Base-by-base conservation (phyloP, 2,329 filamentous ascomycete species). In the Biscogniauxia sp. region DNA sequence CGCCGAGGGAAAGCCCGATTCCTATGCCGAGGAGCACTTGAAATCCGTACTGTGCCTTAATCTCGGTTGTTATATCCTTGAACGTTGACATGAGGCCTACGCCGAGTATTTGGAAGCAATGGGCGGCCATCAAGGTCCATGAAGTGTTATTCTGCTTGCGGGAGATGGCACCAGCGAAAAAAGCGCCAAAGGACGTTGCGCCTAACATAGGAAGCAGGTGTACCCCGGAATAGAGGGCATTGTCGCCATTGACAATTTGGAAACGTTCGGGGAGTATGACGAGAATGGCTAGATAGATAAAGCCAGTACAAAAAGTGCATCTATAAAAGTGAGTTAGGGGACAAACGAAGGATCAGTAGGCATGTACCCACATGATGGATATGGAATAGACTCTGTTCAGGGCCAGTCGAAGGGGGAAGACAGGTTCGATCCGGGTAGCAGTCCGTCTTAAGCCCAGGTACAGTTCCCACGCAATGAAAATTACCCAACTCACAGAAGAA, bases 231-330 rank as follows among this genome's bases (percentile, higher is more conserved):
- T 79, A 78, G 23, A 87, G 75, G 0, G 82, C 78, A 32, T 73
- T 78, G 54, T 86, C 78, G 5, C 75, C 75, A 63, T 86, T 82
- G 56, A 87, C 80, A 45, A 88, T 82, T 62, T 88, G 85, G 55
- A 87, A 84, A 6, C 84, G 76, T 64, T 88, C 83, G 0, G 86
- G 85, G 4, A 88, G 78, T 32, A 82, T 79, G 59, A 87, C 80
- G 13, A 84, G 80, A n/a, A 86, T 77, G 4, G 82, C 76, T 20
- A 88, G 80, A 62, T 86, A 87, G 0, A 81, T 77, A 56, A 84
- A 85, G 1, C 85, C 85, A 0, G 81, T 82, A 19, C 87, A 75
- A 17, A 87, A 73, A 2, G 84, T 86, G 25, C 82, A 79, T 17
- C 83, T 85, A 55, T 17, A 3, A 4, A 26, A n/a, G 25, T 57